A percentile compares a stretch with the other conserved stretches of the same genome.
phyloP scores from a whole-genome alignment of 2,329 filamentous ascomycete genomes.

The Rutstroemia sydowiana region DNA sequence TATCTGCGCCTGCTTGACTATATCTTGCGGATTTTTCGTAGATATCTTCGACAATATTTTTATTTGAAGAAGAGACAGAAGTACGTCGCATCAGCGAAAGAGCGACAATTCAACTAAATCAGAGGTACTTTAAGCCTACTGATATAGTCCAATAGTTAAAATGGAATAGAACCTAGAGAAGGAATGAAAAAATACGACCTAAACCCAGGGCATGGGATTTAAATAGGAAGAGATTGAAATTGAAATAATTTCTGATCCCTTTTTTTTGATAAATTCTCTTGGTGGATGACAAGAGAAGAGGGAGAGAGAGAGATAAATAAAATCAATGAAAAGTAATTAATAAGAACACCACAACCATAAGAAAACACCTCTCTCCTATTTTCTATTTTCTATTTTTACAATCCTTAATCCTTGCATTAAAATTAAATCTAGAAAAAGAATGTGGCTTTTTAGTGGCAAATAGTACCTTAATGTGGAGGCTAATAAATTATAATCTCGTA shows the following conservation, averaged over 20 bases:
- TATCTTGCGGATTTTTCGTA: conserved; percentile 60
- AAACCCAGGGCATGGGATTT: conserved; percentile 4
- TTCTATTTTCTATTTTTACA: too few relatives aligned
- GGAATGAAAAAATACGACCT: conserved; percentile 9
- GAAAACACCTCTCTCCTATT: too few relatives aligned
- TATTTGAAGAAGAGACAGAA: conserved; percentile 56
- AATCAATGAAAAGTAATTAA: background rate
- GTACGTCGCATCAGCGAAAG: conserved; percentile 52
- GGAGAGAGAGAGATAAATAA: background rate
- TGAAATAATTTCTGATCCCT: background rate
- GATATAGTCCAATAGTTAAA: background rate
- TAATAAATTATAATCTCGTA: too few relatives aligned
- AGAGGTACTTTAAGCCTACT: conserved; percentile 2
- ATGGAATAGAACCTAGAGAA: conserved; percentile 9
- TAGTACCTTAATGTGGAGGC: too few relatives aligned
- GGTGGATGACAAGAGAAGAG: background rate
- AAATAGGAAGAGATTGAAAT: conserved; percentile 8
- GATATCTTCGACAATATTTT: conserved; percentile 52
- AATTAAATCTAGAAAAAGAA: background rate
- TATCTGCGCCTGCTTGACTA: conserved; percentile 37
- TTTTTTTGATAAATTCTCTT: background rate
- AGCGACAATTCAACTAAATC: conserved; percentile 10
- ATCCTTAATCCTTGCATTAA: background rate
- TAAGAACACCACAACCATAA: conserved; percentile 1
- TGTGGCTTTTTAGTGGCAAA: too few relatives aligned